These are phyloP conservation scores for Dactylellina haptotyla DNA, from an alignment of 2,329 filamentous ascomycete genomes.

Conservation along the genomic window DNA sequence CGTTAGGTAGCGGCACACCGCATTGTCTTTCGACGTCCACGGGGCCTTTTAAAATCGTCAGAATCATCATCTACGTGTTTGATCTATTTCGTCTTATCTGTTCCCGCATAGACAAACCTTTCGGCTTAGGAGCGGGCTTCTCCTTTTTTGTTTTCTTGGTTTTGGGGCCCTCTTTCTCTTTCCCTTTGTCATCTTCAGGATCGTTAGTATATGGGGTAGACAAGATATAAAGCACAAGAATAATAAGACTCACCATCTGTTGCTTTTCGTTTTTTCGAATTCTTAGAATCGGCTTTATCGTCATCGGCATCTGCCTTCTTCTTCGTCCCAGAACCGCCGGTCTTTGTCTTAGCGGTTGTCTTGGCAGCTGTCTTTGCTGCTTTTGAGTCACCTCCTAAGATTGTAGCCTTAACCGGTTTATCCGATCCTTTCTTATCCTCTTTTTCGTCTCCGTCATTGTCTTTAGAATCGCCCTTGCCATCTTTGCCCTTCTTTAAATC, in stretches of 20 bases:
- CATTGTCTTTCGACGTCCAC: constrained; percentile 95
- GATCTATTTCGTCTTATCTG: constrained; percentile 28
- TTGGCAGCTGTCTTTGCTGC: constrained; percentile 26
- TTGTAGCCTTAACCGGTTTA: constrained; percentile 62
- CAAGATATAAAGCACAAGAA: neutral
- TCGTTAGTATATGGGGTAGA: constrained; percentile 49
- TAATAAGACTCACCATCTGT: constrained; percentile 65
- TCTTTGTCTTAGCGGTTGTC: constrained; percentile 36
- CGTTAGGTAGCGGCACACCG: constrained; percentile 85
- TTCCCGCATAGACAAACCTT: constrained; percentile 66
- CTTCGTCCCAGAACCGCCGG: constrained; percentile 64
- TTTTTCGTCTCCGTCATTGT: constrained; percentile 62
- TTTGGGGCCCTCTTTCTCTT: constrained; percentile 76
- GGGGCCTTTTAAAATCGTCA: constrained; percentile 66
- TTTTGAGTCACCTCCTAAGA: constrained; percentile 39
- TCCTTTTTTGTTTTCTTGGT: constrained; percentile 91
- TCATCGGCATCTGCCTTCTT: constrained; percentile 68
- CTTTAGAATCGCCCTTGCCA: constrained; percentile 57
- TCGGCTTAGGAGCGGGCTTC: constrained; percentile 80
- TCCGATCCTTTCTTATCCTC: constrained; percentile 55
- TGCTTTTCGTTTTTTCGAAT: constrained; percentile 81
- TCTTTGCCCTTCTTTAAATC: constrained; percentile 60
- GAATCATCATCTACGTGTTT: constrained; percentile 18
- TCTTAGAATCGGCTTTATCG: constrained; percentile 71
- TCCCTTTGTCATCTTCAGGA: constrained; percentile 56